phyloP scores from a whole-genome alignment of 139 green algal species.

The Coelastrella sp. region DNA sequence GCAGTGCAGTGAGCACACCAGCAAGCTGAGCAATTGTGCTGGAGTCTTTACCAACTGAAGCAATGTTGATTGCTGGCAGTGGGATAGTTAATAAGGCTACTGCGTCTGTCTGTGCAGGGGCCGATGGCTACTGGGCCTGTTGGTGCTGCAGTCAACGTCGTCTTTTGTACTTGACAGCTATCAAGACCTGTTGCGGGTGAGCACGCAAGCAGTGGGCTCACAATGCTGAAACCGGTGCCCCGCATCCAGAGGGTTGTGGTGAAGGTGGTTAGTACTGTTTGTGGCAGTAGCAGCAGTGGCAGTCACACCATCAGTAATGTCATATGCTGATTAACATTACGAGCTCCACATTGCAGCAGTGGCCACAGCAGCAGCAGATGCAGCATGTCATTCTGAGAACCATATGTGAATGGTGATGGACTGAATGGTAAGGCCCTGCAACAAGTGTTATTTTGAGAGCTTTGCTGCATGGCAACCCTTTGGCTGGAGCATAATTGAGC shows the following conservation, averaged over 20 bases:
- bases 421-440: too few relatives aligned
- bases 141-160: conserved; percentile 84
- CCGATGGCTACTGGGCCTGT: conserved; percentile 83
- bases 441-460: too few relatives aligned
- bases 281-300: neutral
- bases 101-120: conserved; percentile 50
- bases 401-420: too few relatives aligned
- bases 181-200: conserved; percentile 55
- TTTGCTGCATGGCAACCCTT: too few relatives aligned
- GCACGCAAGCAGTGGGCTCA: neutral
- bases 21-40: too few relatives aligned
- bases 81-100: neutral
- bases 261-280: neutral
- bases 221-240: neutral
- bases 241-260: neutral
- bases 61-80: too few relatives aligned
- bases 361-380: neutral
- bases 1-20: too few relatives aligned
- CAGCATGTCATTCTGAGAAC: too few relatives aligned
- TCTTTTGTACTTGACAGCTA: conserved; percentile 89
- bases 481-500: too few relatives aligned
- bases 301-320: neutral
- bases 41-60: too few relatives aligned
- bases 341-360: too few relatives aligned
- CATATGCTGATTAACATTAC: too few relatives aligned